Evolutionary conservation across 805 yeast genomes (phyloP).

Genomic region (baker's yeast (Saccharomyces cerevisiae)): DNA sequence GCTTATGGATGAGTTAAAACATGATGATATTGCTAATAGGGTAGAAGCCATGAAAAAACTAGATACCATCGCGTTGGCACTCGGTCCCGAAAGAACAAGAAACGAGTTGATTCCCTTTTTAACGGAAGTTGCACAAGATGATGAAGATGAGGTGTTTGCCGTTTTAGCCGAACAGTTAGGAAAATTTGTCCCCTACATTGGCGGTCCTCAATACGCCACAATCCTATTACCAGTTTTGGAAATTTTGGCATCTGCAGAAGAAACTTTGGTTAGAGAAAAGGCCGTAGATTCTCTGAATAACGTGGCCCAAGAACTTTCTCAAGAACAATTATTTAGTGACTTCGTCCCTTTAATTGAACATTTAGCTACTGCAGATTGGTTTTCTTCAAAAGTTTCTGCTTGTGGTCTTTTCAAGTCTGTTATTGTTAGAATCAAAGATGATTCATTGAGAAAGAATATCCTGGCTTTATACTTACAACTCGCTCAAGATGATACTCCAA

Average conservation of each 20-base stretch:
- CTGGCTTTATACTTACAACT: slow-evolving; percentile 61
- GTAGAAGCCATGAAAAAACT: slow-evolving; percentile 91
- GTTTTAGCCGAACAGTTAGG: slow-evolving; percentile 88
- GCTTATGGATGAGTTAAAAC: slow-evolving; percentile 92
- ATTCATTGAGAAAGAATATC: slow-evolving; percentile 49
- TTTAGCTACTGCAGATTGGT: slow-evolving; percentile 87
- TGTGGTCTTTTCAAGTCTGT: slow-evolving; percentile 79
- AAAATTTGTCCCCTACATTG: slow-evolving; percentile 77
- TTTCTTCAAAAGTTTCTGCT: slow-evolving; percentile 82
- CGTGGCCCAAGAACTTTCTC: slow-evolving; percentile 54
- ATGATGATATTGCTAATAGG: slow-evolving; percentile 89
- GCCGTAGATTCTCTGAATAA: slow-evolving; percentile 80
- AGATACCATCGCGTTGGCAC: slow-evolving; percentile 88
- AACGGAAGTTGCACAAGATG: slow-evolving; percentile 81
- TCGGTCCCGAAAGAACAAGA: slow-evolving; percentile 90
- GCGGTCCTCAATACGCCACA: slow-evolving; percentile 64
- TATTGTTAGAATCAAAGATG: slow-evolving; percentile 46
- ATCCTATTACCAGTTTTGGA: slow-evolving; percentile 61
- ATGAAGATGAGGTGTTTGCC: slow-evolving; percentile 95
- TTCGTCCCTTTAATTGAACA: slow-evolving; percentile 71
- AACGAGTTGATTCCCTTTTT: slow-evolving; percentile 84
- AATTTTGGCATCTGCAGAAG: slow-evolving; percentile 84
- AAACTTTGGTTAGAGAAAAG: slow-evolving; percentile 89
- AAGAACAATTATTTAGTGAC: slow-evolving; percentile 54
- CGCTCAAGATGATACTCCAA: slow-evolving; percentile 87